Evolutionary conservation across 371 early-diverging fungal species (phyloP).

Genomic region (Batrachochytrium dendrobatidis): DNA sequence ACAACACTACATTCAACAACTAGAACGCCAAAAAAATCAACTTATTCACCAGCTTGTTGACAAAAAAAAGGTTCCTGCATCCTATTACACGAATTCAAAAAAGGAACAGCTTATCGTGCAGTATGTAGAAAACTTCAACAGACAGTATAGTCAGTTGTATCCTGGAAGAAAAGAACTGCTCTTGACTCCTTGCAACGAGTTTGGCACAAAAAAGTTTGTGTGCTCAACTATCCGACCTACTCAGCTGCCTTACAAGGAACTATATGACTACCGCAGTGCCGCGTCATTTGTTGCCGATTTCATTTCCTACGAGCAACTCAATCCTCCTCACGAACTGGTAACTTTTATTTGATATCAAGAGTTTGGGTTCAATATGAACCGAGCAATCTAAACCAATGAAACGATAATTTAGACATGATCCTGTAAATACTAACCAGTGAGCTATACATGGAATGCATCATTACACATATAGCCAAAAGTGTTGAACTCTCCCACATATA

Average conservation of each 20-base stretch:
- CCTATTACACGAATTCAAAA: constrained; percentile 32
- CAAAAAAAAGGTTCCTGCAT: constrained; percentile 23
- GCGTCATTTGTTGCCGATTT: constrained; percentile 43
- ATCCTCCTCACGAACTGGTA: constrained; percentile 48
- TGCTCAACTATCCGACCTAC: constrained; percentile 44
- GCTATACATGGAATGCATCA: not conserved
- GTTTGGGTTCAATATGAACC: not conserved
- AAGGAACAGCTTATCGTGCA: constrained; percentile 35
- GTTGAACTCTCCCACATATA: constrained; percentile 40
- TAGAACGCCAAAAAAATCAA: constrained; percentile 15
- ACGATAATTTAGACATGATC: too few species aligned
- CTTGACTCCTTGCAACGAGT: constrained; percentile 38
- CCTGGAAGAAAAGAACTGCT: constrained; percentile 41
- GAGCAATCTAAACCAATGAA: too few species aligned
- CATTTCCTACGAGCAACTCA: constrained; percentile 39
- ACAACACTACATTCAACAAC: constrained; percentile 23
- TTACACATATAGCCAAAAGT: constrained; percentile 25
- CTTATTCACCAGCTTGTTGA: constrained; percentile 25
- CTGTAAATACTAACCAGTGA: too few species aligned
- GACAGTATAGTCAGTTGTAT: constrained; percentile 44
- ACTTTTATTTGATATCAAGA: not conserved
- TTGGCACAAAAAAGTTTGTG: constrained; percentile 46
- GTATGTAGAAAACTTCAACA: constrained; percentile 42
- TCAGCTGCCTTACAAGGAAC: constrained; percentile 40
- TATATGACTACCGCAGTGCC: constrained; percentile 43